Percentiles rank a stretch among this genome's conserved stretches.
phyloP scores from a whole-genome alignment of 2,329 filamentous ascomycete genomes.

The Ophiosphaerella herpotricha region DNA sequence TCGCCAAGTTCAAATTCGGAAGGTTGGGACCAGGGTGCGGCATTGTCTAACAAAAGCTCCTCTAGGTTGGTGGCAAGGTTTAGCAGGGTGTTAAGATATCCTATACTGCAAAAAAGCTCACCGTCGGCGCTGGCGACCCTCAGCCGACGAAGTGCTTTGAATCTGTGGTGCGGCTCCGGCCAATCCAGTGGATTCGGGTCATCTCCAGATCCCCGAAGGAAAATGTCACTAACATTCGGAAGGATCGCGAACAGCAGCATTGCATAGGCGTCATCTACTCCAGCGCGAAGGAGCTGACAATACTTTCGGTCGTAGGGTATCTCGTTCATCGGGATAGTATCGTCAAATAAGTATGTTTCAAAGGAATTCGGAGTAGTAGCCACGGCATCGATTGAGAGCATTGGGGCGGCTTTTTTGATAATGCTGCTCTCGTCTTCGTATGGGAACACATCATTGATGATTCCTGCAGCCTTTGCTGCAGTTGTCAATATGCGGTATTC shows the following conservation, averaged over 20 bases:
- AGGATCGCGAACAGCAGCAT: slow-evolving; percentile 10
- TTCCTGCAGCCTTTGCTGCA: slow-evolving; percentile 11
- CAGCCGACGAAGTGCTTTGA: not conserved
- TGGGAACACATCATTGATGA: slow-evolving; percentile 6
- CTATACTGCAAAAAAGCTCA: not conserved
- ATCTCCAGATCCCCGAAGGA: not conserved
- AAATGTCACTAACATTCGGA: slow-evolving; percentile 2
- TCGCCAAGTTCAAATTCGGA: not conserved
- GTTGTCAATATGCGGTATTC: slow-evolving; percentile 3
- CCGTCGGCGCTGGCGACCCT: not conserved
- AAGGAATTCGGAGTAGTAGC: not conserved
- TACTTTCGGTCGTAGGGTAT: slow-evolving; percentile 7
- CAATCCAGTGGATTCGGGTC: not conserved
- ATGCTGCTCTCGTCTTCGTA: slow-evolving; percentile 9
- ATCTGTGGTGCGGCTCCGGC: not conserved
- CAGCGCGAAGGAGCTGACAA: slow-evolving; percentile 10
- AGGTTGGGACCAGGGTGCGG: not conserved
- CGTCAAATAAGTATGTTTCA: slow-evolving; percentile 1
- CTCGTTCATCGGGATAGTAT: not conserved
- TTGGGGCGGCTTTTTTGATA: not conserved
- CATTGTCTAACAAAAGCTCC: not conserved
- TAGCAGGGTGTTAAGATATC: not conserved
- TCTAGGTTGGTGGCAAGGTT: not conserved
- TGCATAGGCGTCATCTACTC: slow-evolving; percentile 6
- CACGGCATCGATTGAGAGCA: not conserved